A percentile compares a stretch with the other conserved stretches of the same genome.
These are phyloP conservation scores for Euptelea pleiosperma DNA, from an alignment of 164 flowering plant genomes.

Conservation along the genomic window DNA sequence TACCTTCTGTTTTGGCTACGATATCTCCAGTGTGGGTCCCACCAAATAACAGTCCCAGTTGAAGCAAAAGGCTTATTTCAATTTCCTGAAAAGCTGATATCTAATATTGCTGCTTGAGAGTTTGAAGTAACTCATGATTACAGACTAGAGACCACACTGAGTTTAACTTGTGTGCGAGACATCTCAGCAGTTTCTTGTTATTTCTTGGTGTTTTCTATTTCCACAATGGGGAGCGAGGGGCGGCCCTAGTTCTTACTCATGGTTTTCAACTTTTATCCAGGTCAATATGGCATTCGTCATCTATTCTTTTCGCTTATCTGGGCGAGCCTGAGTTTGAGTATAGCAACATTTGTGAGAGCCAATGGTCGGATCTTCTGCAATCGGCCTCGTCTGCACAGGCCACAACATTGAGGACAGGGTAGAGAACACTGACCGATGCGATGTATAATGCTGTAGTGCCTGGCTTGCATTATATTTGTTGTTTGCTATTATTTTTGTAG, in stretches of 20 bases:
- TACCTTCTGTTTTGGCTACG: no score
- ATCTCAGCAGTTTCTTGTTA: neutral
- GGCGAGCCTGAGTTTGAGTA: slow-evolving; percentile 60
- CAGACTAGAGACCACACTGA: neutral
- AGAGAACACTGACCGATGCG: neutral
- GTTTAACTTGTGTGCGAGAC: neutral
- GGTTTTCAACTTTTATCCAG: slow-evolving; percentile 36
- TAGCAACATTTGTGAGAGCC: slow-evolving; percentile 61
- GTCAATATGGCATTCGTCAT: slow-evolving; percentile 41
- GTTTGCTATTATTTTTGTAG: neutral
- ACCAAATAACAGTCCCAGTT: no score
- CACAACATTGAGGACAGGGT: slow-evolving; percentile 33
- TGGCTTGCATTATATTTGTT: slow-evolving; percentile 4
- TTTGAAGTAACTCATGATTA: neutral
- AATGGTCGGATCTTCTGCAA: slow-evolving; percentile 88
- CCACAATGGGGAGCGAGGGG: neutral
- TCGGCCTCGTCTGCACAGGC: slow-evolving; percentile 80
- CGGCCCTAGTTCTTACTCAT: neutral
- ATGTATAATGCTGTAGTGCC: neutral
- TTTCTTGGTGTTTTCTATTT: neutral
- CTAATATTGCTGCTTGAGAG: neutral
- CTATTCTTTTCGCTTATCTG: slow-evolving; percentile 66
- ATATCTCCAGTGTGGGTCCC: no score
- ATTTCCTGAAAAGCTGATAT: no score
- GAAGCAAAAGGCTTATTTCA: no score